phyloP scores from a whole-genome alignment of 1,139 yeast genomes.

The Pneumocystis murina region DNA sequence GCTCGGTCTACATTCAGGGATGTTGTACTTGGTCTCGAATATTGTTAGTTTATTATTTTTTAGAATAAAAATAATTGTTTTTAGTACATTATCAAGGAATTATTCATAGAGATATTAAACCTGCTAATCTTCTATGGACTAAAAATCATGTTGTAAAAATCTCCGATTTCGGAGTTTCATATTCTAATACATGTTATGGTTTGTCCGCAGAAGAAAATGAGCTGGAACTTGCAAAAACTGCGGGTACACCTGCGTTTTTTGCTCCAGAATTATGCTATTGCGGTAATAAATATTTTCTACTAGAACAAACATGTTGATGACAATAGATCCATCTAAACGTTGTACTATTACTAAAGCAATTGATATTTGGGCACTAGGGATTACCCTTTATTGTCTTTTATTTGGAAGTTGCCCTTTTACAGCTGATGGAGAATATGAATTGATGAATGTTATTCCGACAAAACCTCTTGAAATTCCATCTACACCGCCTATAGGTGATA shows the following conservation, averaged over 20 bases:
- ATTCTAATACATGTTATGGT: constrained; percentile 42
- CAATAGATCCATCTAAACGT: constrained; percentile 18
- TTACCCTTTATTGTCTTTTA: constrained; percentile 72
- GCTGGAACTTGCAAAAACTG: constrained; percentile 73
- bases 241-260: constrained; percentile 79
- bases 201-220: constrained; percentile 32
- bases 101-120: constrained; percentile 92
- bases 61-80: neutral
- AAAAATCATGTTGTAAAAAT: constrained; percentile 69
- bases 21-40: constrained; percentile 78
- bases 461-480: constrained; percentile 49
- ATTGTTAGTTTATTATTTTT: constrained; percentile 21
- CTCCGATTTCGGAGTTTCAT: constrained; percentile 93
- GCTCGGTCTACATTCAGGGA: constrained; percentile 65
- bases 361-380: constrained; percentile 95
- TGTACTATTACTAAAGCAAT: constrained; percentile 56
- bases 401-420: constrained; percentile 84
- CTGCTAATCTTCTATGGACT: constrained; percentile 74
- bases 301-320: constrained; percentile 14
- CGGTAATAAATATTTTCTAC: constrained; percentile 13
- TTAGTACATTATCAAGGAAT: constrained; percentile 74
- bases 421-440: constrained; percentile 74
- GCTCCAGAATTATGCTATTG: constrained; percentile 63
- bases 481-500: constrained; percentile 20
- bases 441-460: constrained; percentile 69